Evolutionary conservation across 352 stramenopile species (phyloP), one percentile per base, ranked within the genome.

Genomic region (Pythium aquatile): DNA sequence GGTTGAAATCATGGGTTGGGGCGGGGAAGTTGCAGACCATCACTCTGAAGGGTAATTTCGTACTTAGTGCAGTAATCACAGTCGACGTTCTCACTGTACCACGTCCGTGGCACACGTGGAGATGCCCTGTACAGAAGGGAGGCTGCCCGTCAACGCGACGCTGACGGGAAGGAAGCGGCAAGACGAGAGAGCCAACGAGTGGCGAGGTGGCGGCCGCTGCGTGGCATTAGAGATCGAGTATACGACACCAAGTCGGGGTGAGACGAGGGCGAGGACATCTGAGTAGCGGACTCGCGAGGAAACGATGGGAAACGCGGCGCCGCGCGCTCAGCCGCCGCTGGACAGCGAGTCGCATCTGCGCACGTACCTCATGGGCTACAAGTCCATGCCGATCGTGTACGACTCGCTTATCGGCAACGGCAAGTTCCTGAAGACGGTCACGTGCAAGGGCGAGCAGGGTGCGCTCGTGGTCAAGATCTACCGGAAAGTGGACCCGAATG

Each of bases 351-450:
- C 87, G 55, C 87, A 96, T 62, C 93, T 91, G 67, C 87, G 87
- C 20, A 96, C 85, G 48, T 93, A 91, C 68, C 70, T 96, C 17
- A 93, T 96, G 85, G 87, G 91, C 63, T 96, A 94, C 74, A 87
- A 81, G 55, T 84, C 83, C 5, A 91, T 94, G 81, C 90, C 94
- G 59, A 88, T 96, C 70, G 85, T 96, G 71, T 96, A 93, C 54
- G 79, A 77, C 28, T 86, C 66, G 67, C 70, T 96, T n/a, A 91
- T 96, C 39, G 87, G 84, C 17, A 85, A 94, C 60, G 85, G 89
- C 48, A 97, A 97, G 65, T 97, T 97, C 61, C 68, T 97, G 37
- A 97, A 97, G 72, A 87, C 84, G 14, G 88, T 96, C 61, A 85
- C 85, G 37, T 96, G 88, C 72, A 93, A 94, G 71, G 90, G 81